phyloP scores from a whole-genome alignment of 345 rosid genomes.

The Moricandia moricandioides region DNA sequence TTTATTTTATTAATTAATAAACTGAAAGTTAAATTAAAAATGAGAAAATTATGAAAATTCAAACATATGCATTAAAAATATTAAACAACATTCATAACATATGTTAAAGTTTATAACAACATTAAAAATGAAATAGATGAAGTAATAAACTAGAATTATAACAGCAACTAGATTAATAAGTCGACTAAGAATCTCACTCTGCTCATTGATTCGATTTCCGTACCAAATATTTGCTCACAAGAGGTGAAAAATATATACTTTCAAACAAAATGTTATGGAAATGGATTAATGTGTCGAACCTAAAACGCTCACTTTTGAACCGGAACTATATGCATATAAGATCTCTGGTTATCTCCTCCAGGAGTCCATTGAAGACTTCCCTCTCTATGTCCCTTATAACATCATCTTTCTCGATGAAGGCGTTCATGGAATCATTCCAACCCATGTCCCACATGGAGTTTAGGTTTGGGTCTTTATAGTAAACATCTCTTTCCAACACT shows the following conservation, averaged over 20 bases:
- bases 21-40: too few relatives aligned
- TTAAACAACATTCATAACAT: too few relatives aligned
- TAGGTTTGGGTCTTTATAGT: conserved; percentile 51
- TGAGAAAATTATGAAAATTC: too few relatives aligned
- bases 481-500: conserved; percentile 64
- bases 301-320: background rate
- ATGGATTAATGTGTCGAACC: conserved; percentile 2
- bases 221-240: background rate
- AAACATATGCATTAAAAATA: too few relatives aligned
- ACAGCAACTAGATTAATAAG: background rate
- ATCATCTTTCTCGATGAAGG: conserved; percentile 64
- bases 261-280: conserved; percentile 7
- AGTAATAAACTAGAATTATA: background rate
- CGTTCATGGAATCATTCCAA: conserved; percentile 52
- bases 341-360: conserved; percentile 65
- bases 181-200: background rate
- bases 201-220: background rate
- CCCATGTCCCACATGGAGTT: conserved; percentile 92
- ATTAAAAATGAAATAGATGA: too few relatives aligned
- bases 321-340: conserved; percentile 40
- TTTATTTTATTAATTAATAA: too few relatives aligned
- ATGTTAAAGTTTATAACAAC: too few relatives aligned
- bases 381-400: conserved; percentile 70
- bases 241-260: background rate
- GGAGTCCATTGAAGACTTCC: conserved; percentile 56